Base-by-base conservation (phyloP, 805 yeast genomes). In the Lachancea waltii region DNA sequence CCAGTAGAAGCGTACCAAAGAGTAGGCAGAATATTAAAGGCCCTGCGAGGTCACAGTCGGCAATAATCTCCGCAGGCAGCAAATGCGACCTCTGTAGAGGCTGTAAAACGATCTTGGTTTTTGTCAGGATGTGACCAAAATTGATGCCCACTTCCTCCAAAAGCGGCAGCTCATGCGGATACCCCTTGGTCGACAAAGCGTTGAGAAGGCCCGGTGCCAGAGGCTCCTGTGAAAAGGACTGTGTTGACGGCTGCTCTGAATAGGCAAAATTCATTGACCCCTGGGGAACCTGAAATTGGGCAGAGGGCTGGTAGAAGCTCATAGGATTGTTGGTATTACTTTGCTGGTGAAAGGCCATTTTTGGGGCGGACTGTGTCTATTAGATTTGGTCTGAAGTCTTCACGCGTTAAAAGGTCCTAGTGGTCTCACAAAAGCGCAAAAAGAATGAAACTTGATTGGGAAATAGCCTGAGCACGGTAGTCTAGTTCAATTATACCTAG, bases 111-210 rank as follows among this genome's bases (percentile, higher is more conserved):
- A 90, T 85, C 53, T 77, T 62, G 0, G 97, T 92, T 67, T 85
- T 92, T 24, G 76, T 70, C 51, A 79, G 76, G 47, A 92, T 90
- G 55, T 90, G 97, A 28, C 71, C 72, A 53, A 92, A 92, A 60
- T 92, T 89, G 55, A 92, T 85, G 2, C 97, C 98, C 18, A 92
- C 63, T 56, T 92, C 98, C 57, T 92, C 95, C 36, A 92, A 66
- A 32, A 92, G 67, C 2, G 97, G 87, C 0, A 95, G 89, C 60
- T 92, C 98, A n/a, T 87, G 90, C 0, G 95, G 79, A 55, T 92
- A 92, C 0, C 98, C 98, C 1, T 82, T 70, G 0, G 96, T 83
- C 2, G 96, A 85, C 53, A 92, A 81, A 0, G 97, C 98, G 3
- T 96, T 95, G 4, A 94, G 60, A 33, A 87, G 56, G 1, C 98